Evolutionary conservation across 176 grass and related monocot genomes (phyloP).

Genomic region (Puccinellia tenuiflora): DNA sequence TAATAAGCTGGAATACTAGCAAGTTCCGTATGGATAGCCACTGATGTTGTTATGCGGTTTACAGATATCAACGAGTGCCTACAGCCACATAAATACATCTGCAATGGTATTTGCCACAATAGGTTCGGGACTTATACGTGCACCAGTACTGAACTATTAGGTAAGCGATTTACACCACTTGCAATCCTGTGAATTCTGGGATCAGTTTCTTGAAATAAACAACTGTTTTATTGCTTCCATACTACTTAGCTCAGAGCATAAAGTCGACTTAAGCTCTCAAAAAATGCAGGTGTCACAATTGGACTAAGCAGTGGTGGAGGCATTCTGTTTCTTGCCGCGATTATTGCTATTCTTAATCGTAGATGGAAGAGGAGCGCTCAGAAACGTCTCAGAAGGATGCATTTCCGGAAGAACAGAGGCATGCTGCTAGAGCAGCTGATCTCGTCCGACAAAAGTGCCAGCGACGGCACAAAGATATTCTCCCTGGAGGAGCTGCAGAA

Average conservation of each 20-base stretch:
- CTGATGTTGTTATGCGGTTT: neutral
- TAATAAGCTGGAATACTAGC: too few relatives aligned
- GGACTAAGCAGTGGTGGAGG: constrained; percentile 11
- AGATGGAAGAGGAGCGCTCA: neutral
- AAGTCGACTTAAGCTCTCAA: too few relatives aligned
- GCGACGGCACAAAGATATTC: constrained; percentile 21
- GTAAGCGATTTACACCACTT: too few relatives aligned
- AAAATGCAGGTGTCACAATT: constrained; percentile 4
- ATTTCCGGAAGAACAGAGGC: constrained; percentile 22
- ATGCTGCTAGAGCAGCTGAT: constrained; percentile 13
- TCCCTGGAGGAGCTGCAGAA: constrained; percentile 15
- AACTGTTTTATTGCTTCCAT: too few relatives aligned
- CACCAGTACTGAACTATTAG: too few relatives aligned
- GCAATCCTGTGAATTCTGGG: too few relatives aligned
- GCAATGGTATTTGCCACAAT: too few relatives aligned
- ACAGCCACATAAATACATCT: too few relatives aligned
- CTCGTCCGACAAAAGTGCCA: neutral
- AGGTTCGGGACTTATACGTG: too few relatives aligned
- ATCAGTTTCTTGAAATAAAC: too few relatives aligned
- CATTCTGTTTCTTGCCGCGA: neutral
- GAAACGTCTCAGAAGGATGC: neutral
- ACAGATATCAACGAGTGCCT: too few relatives aligned
- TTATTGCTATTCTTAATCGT: neutral
- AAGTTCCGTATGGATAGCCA: neutral
- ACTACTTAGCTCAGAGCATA: too few relatives aligned